Conservation (phyloP, 345 rosid genomes). For the Leavenworthia alabamica region DNA sequence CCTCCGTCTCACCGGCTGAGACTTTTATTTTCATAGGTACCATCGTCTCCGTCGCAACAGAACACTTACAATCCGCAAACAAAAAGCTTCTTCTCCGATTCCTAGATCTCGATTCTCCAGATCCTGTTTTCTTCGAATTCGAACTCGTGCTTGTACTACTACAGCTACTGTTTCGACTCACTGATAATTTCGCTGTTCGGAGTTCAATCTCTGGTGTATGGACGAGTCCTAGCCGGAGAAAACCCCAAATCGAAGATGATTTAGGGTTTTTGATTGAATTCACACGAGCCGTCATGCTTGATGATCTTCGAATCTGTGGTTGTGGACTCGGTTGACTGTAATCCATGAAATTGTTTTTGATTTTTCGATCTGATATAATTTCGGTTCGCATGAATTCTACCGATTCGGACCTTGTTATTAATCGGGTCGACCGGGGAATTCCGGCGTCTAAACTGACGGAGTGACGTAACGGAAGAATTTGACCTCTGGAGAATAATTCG, state of each 20-base stretch:
- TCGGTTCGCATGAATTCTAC: conserved; percentile 34
- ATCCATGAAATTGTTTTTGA: conserved; percentile 41
- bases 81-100: conserved; percentile 34
- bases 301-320: conserved; percentile 54
- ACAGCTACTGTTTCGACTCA: conserved; percentile 54
- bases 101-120: conserved; percentile 24
- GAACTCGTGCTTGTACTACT: conserved; percentile 42
- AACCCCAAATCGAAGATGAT: conserved; percentile 58
- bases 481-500: conserved; percentile 67
- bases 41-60: conserved; percentile 42
- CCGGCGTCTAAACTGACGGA: conserved; percentile 47
- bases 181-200: conserved; percentile 33
- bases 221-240: conserved; percentile 58
- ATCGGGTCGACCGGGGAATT: conserved; percentile 6
- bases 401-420: conserved; percentile 50
- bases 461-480: no score
- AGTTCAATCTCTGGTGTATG: conserved; percentile 71
- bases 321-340: conserved; percentile 63
- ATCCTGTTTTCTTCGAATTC: conserved; percentile 24
- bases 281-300: conserved; percentile 28
- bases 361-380: conserved; percentile 33
- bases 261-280: conserved; percentile 31
- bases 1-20: conserved; percentile 20
- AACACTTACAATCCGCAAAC: conserved; percentile 62
- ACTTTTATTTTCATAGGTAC: conserved; percentile 4